Conservation (phyloP, 169 alveolate species). For the Hepatocystis sp. region DNA sequence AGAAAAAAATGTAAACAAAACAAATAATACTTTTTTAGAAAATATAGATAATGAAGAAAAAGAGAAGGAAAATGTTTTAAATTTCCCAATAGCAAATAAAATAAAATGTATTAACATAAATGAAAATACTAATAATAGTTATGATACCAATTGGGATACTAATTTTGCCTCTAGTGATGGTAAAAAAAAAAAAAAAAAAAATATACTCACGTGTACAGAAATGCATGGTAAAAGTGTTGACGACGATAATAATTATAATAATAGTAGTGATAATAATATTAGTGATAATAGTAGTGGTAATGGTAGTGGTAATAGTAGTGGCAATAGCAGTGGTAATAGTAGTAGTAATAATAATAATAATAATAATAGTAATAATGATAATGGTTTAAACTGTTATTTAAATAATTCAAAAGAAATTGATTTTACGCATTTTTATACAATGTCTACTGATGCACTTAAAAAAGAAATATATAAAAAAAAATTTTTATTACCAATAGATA, state of each 20-base stretch:
- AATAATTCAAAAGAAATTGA: slow-evolving; percentile 24
- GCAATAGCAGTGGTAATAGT: not conserved
- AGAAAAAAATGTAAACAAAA: not conserved
- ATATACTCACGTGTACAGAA: no score
- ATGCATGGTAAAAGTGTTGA: not conserved
- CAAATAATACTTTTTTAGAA: not conserved
- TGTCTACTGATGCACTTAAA: slow-evolving; percentile 56
- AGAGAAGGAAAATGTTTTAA: not conserved
- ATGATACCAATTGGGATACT: no score
- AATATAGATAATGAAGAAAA: slow-evolving; percentile 9
- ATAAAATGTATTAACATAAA: no score
- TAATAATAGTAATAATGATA: not conserved
- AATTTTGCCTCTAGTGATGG: no score
- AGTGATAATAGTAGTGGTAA: not conserved
- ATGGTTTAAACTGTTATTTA: not conserved
- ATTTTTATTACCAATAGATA: slow-evolving; percentile 68
- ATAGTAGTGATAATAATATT: no score
- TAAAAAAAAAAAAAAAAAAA: no score
- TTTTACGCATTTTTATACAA: slow-evolving; percentile 28
- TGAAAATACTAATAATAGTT: no score
- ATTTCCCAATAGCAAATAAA: no score
- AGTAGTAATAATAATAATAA: no score
- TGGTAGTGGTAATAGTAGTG: not conserved
- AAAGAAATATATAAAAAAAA: slow-evolving; percentile 50
- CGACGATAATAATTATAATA: not conserved